A percentile compares a stretch with the other conserved stretches of the same genome.
Conservation (phyloP, 169 alveolate genomes). For the Plasmodium ovale region DNA sequence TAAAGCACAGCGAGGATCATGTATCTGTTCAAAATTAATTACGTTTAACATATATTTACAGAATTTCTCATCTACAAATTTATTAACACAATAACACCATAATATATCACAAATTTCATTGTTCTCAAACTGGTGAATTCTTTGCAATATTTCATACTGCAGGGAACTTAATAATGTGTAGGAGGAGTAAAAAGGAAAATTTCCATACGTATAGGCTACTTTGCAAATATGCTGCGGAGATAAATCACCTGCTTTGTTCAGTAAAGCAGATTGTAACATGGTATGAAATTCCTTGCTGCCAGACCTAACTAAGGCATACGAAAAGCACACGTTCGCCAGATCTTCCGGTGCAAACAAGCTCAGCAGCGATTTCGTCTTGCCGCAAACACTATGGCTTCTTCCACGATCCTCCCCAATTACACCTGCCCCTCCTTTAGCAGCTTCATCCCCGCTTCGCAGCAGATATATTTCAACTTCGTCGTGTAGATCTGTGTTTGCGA, state of each 20-base stretch:
- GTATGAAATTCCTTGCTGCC: constrained; percentile 68
- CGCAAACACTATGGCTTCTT: background rate
- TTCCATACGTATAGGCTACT: constrained; percentile 70
- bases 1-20: constrained; percentile 57
- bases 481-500: constrained; percentile 28
- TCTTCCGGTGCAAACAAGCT: constrained; percentile 49
- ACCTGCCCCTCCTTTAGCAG: background rate
- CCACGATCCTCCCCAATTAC: background rate
- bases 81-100: constrained; percentile 71
- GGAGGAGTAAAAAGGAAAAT: constrained; percentile 37
- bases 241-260: constrained; percentile 37
- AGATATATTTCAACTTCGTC: constrained; percentile 34
- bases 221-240: constrained; percentile 70
- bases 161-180: constrained; percentile 45
- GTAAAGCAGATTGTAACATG: constrained; percentile 39
- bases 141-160: constrained; percentile 73
- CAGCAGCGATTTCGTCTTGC: background rate
- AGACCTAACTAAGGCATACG: constrained; percentile 49
- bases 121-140: constrained; percentile 57
- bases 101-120: constrained; percentile 57
- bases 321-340: constrained; percentile 52
- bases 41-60: constrained; percentile 60
- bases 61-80: constrained; percentile 35
- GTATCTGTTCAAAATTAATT: constrained; percentile 42
- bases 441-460: background rate